Percentiles rank a stretch among this genome's conserved stretches.
Evolutionary conservation across 495 filamentous ascomycete species (phyloP).

Genomic region (Thermothielavioides terrestris): DNA sequence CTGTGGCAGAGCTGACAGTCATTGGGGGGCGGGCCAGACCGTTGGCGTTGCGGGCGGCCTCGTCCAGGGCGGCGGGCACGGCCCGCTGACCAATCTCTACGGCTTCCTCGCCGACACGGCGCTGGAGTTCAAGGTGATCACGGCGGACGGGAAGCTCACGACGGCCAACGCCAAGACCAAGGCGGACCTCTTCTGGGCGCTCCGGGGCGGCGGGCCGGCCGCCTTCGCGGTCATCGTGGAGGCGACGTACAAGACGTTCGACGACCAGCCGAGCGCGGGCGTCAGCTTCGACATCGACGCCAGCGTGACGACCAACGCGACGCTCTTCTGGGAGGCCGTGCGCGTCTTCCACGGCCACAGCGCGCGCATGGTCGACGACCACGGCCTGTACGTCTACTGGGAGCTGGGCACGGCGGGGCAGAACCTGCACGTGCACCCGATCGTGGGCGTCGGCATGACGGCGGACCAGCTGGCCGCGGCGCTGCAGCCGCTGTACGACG

Average conservation of each 20-base stretch:
- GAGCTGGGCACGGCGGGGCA: constrained; percentile 26
- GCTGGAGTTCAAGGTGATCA: constrained; percentile 48
- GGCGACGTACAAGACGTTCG: constrained; percentile 41
- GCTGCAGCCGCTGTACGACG: constrained; percentile 38
- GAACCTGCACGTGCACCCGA: constrained; percentile 32
- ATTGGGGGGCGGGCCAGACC: constrained; percentile 42
- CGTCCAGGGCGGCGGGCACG: constrained; percentile 51
- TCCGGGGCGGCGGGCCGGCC: constrained; percentile 51
- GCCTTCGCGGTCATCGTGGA: constrained; percentile 50
- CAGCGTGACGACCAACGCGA: constrained; percentile 24
- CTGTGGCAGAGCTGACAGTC: constrained; percentile 25
- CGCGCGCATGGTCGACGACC: constrained; percentile 30
- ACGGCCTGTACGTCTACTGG: constrained; percentile 43
- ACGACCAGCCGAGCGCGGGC: constrained; percentile 32
- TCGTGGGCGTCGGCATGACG: constrained; percentile 39
- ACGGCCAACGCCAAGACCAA: constrained; percentile 44
- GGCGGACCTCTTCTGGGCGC: constrained; percentile 57
- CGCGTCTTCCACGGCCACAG: constrained; percentile 37
- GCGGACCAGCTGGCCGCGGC: constrained; percentile 30
- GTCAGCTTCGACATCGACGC: constrained; percentile 35
- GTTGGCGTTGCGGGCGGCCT: constrained; percentile 46
- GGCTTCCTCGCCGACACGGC: constrained; percentile 50
- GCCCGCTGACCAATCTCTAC: constrained; percentile 40
- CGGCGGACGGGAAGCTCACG: constrained; percentile 44
- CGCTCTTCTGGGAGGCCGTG: constrained; percentile 39